phyloP scores from a whole-genome alignment of 192 early-diverging fungal species.

The Entomortierella lignicola region DNA sequence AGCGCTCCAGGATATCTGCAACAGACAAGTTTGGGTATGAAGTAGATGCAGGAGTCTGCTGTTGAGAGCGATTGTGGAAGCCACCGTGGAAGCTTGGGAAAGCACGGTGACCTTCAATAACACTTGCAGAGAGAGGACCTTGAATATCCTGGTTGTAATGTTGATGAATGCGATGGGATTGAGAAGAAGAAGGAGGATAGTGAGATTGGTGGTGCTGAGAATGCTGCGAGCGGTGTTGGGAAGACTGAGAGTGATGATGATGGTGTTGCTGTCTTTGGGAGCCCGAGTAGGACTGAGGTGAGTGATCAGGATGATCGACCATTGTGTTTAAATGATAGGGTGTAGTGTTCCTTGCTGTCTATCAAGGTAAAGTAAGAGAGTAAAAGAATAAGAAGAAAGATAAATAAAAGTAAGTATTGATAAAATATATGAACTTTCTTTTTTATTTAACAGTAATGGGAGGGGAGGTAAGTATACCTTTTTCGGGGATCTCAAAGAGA shows the following conservation, averaged over 20 bases:
- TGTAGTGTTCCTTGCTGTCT: background rate
- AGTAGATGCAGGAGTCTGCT: background rate
- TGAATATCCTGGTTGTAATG: slow-evolving; percentile 37
- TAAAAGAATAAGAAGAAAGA: background rate
- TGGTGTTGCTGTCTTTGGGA: slow-evolving; percentile 15
- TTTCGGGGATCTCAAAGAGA: too few relatives aligned
- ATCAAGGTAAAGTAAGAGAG: background rate
- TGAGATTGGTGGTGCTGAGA: background rate
- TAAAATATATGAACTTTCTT: too few relatives aligned
- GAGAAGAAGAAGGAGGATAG: slow-evolving; percentile 13
- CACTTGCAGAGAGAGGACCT: slow-evolving; percentile 44
- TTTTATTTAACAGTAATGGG: too few relatives aligned
- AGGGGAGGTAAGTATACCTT: too few relatives aligned
- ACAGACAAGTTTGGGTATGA: slow-evolving; percentile 24
- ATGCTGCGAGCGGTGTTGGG: slow-evolving; percentile 6
- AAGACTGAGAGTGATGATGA: background rate
- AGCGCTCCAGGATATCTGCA: slow-evolving; percentile 45
- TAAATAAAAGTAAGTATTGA: background rate
- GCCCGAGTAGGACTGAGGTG: slow-evolving; percentile 25
- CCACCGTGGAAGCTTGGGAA: slow-evolving; percentile 46
- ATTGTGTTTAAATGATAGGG: slow-evolving; percentile 9
- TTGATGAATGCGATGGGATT: slow-evolving; percentile 17
- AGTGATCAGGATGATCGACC: slow-evolving; percentile 40
- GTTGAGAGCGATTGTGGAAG: background rate
- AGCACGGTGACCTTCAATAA: slow-evolving; percentile 42